Evolutionary conservation across 2,329 filamentous ascomycete species (phyloP).

Genomic region (Pseudogymnoascus sp.): DNA sequence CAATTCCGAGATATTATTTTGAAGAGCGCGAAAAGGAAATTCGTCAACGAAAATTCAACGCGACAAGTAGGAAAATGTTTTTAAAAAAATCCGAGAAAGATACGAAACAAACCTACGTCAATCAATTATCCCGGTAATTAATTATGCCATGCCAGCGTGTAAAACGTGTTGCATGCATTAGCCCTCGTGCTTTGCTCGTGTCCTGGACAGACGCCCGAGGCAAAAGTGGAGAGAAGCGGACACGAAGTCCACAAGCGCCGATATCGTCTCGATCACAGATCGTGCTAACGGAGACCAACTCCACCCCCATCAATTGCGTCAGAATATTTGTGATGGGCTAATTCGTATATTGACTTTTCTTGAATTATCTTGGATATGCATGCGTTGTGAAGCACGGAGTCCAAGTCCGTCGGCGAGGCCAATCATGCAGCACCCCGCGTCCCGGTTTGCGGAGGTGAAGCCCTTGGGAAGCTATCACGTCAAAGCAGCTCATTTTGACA

Average conservation of each 20-base stretch:
- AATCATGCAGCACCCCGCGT: neutral
- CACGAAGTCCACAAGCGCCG: conserved; percentile 4
- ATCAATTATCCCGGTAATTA: neutral
- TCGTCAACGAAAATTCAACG: neutral
- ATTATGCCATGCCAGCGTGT: neutral
- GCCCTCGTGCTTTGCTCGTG: neutral
- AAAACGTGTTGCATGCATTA: conserved; percentile 5
- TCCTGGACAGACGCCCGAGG: neutral
- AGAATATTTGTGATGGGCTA: neutral
- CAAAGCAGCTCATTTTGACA: conserved; percentile 6
- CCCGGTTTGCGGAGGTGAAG: neutral
- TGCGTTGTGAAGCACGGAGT: neutral
- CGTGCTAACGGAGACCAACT: conserved; percentile 6
- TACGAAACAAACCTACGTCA: neutral
- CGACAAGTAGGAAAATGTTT: neutral
- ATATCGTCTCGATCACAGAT: neutral
- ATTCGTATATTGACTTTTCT: neutral
- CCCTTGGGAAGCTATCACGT: conserved; percentile 1
- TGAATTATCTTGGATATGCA: neutral
- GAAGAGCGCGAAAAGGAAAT: neutral
- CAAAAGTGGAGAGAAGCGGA: neutral
- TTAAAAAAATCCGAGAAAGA: neutral
- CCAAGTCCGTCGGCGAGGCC: neutral
- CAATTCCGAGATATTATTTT: neutral
- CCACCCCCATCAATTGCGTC: neutral